Evolutionary conservation across 345 rosid species (phyloP).

Genomic region (Gossypium herbaceum): DNA sequence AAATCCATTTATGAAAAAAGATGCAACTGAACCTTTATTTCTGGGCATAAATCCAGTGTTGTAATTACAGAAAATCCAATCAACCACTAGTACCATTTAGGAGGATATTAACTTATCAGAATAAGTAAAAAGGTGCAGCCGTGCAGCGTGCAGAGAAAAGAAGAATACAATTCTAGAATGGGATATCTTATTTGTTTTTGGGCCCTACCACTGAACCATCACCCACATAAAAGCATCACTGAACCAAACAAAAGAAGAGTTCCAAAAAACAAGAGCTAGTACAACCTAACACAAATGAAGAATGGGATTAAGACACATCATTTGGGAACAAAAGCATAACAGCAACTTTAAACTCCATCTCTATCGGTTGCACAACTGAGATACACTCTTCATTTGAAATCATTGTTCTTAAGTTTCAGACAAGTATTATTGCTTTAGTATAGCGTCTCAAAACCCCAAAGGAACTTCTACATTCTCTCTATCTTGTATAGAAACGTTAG

Average conservation of each 20-base stretch:
- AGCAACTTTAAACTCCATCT: background rate
- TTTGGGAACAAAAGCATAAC: background rate
- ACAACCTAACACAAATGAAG: background rate
- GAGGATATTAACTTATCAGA: background rate
- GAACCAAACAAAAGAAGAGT: background rate
- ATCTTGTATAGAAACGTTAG: background rate
- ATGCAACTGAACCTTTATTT: background rate
- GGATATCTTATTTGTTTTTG: background rate
- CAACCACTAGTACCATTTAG: background rate
- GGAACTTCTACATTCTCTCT: background rate
- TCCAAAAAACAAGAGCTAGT: background rate
- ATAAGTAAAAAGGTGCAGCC: background rate
- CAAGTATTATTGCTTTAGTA: background rate
- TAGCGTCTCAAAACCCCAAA: background rate
- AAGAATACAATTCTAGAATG: background rate
- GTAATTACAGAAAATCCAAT: background rate
- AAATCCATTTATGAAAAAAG: background rate
- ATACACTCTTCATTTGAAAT: background rate
- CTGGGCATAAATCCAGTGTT: background rate
- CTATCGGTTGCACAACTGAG: background rate
- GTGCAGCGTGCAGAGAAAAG: background rate
- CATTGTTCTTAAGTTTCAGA: background rate
- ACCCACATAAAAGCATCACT: background rate
- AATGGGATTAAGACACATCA: background rate
- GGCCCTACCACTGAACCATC: background rate